Conservation (phyloP, 2,329 filamentous ascomycete genomes). For the Zalaria sp. region DNA sequence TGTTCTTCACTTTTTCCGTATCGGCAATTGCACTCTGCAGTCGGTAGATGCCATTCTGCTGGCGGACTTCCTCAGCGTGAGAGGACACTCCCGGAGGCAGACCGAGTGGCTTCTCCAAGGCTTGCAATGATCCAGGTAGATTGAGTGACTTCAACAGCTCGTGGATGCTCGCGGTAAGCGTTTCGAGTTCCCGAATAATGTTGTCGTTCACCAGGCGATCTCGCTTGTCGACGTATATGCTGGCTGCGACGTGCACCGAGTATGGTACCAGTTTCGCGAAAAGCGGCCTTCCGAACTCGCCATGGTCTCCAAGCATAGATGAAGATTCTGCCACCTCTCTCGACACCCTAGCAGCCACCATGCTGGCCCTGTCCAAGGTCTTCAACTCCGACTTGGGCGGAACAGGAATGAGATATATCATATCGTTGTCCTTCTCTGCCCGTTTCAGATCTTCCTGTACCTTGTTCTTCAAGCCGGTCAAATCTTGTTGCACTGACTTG, state of each 20-base stretch:
- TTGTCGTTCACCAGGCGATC: conserved; percentile 83
- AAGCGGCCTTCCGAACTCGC: conserved; percentile 68
- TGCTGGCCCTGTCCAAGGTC: conserved; percentile 70
- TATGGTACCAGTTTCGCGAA: conserved; percentile 91
- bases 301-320: conserved; percentile 64
- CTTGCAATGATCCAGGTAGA: conserved; percentile 82
- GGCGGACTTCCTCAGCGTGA: conserved; percentile 85
- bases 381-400: conserved; percentile 81
- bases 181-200: conserved; percentile 73
- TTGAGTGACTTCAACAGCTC: conserved; percentile 69
- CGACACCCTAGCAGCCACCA: conserved; percentile 70
- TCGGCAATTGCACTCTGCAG: conserved; percentile 72
- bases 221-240: conserved; percentile 83
- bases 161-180: conserved; percentile 65
- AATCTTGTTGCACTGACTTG: conserved; percentile 65
- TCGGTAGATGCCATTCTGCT: conserved; percentile 71
- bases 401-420: conserved; percentile 79
- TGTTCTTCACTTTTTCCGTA: conserved; percentile 75
- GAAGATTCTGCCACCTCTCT: conserved; percentile 71
- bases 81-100: conserved; percentile 73
- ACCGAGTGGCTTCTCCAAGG: conserved; percentile 85
- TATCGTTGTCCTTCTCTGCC: conserved; percentile 90
- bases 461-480: conserved; percentile 68
- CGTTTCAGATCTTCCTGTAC: conserved; percentile 80
- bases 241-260: conserved; percentile 85